Conservation (phyloP, 768 basidiomycete genomes). For the Calvatia gigantea region DNA sequence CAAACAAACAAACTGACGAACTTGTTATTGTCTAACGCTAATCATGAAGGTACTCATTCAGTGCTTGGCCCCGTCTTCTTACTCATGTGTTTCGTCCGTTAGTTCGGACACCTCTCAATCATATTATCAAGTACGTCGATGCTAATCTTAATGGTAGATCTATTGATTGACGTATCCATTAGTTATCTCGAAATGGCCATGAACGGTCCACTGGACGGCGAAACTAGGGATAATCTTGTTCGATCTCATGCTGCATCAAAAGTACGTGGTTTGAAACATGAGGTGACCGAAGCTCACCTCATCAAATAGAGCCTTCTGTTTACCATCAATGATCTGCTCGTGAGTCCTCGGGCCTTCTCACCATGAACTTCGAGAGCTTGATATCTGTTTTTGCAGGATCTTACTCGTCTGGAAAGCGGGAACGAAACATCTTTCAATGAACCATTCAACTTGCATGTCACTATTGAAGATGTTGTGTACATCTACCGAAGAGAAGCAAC, state of each 20-base stretch:
- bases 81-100: not conserved
- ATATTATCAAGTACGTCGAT: conserved; percentile 69
- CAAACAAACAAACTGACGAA: conserved; percentile 72
- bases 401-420: conserved; percentile 74
- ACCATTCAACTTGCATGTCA: conserved; percentile 62
- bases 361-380: not conserved
- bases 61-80: not conserved
- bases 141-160: not conserved
- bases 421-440: conserved; percentile 74
- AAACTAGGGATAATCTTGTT: conserved; percentile 71
- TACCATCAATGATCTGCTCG: conserved; percentile 80
- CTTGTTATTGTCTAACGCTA: conserved; percentile 74
- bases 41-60: conserved; percentile 62
- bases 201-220: conserved; percentile 66
- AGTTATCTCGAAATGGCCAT: conserved; percentile 81
- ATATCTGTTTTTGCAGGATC: conserved; percentile 39
- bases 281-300: not conserved
- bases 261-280: conserved; percentile 25
- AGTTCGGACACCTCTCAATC: conserved; percentile 77
- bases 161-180: conserved; percentile 5
- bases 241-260: conserved; percentile 76
- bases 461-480: conserved; percentile 58
- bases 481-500: conserved; percentile 66
- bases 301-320: conserved; percentile 58
- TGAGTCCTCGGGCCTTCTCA: conserved; percentile 20